Conservation (phyloP, 2,329 filamentous ascomycete genomes). For the Diplodia seriata region DNA sequence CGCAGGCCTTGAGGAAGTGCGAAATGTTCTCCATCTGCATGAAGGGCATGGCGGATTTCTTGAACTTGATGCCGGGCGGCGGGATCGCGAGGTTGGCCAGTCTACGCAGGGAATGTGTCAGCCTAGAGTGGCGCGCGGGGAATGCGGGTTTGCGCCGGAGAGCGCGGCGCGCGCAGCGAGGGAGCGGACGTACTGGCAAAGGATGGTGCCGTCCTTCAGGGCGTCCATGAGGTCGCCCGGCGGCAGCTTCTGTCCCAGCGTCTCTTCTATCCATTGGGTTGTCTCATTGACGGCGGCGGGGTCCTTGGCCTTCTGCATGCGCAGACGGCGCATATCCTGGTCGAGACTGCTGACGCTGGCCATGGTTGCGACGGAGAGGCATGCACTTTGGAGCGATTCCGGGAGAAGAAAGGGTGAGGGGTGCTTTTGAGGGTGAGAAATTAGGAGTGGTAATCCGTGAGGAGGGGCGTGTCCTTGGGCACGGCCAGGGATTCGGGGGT, state of each 20-base stretch:
- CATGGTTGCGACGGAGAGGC: conserved; percentile 61
- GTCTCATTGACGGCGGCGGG: conserved; percentile 87
- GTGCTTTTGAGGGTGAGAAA: conserved; percentile 17
- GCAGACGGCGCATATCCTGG: conserved; percentile 92
- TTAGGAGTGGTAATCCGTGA: conserved; percentile 24
- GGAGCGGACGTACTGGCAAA: conserved; percentile 75
- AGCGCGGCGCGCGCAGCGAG: neutral
- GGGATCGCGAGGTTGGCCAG: conserved; percentile 82
- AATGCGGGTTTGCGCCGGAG: conserved; percentile 16
- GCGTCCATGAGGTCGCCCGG: conserved; percentile 80
- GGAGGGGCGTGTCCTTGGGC: conserved; percentile 30
- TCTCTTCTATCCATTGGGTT: conserved; percentile 82
- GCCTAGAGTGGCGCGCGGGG: neutral
- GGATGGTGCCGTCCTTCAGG: conserved; percentile 86
- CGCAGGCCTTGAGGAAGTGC: conserved; percentile 89
- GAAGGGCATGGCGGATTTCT: conserved; percentile 93
- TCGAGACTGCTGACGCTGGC: conserved; percentile 92
- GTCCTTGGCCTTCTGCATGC: conserved; percentile 92
- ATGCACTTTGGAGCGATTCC: neutral
- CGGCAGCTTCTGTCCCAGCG: conserved; percentile 75
- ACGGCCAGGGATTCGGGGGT: conserved; percentile 23
- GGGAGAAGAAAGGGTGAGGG: conserved; percentile 34
- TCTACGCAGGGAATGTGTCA: conserved; percentile 54
- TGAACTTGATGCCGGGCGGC: conserved; percentile 83
- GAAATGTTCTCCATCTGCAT: conserved; percentile 99